Conservation (phyloP, 805 yeast species). For the Saturnispora halmiae region DNA sequence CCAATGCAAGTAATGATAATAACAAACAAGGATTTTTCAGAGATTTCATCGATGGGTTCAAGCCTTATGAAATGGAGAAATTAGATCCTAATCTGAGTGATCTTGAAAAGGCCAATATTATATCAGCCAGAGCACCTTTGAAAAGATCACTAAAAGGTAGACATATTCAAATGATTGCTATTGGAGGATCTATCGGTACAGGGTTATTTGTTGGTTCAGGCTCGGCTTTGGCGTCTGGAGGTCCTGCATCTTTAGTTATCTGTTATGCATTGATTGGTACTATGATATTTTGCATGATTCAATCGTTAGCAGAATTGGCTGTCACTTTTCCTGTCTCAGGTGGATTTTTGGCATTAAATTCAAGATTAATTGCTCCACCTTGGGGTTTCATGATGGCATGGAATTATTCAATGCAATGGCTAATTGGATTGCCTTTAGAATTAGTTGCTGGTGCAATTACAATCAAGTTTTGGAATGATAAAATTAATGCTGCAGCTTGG, state of each 20-base stretch:
- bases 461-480: slow-evolving; percentile 36
- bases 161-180: slow-evolving; percentile 68
- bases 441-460: slow-evolving; percentile 44
- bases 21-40: slow-evolving; percentile 9
- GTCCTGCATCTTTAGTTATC: slow-evolving; percentile 57
- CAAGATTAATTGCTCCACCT: slow-evolving; percentile 46
- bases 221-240: slow-evolving; percentile 46
- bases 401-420: slow-evolving; percentile 44
- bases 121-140: slow-evolving; percentile 36
- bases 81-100: slow-evolving; percentile 33
- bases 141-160: slow-evolving; percentile 44
- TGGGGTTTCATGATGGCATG: slow-evolving; percentile 52
- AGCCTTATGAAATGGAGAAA: slow-evolving; percentile 24
- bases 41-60: slow-evolving; percentile 21
- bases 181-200: slow-evolving; percentile 74
- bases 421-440: slow-evolving; percentile 40
- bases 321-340: slow-evolving; percentile 53
- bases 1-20: background rate
- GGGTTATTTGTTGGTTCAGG: slow-evolving; percentile 71
- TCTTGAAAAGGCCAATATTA: slow-evolving; percentile 34
- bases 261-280: slow-evolving; percentile 48
- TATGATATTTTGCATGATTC: slow-evolving; percentile 49
- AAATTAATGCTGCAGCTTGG: slow-evolving; percentile 41
- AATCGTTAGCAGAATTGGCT: slow-evolving; percentile 51
- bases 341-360: slow-evolving; percentile 45